Evolutionary conservation across 2,329 filamentous ascomycete genomes (phyloP).

Genomic region (Balansia obtecta): DNA sequence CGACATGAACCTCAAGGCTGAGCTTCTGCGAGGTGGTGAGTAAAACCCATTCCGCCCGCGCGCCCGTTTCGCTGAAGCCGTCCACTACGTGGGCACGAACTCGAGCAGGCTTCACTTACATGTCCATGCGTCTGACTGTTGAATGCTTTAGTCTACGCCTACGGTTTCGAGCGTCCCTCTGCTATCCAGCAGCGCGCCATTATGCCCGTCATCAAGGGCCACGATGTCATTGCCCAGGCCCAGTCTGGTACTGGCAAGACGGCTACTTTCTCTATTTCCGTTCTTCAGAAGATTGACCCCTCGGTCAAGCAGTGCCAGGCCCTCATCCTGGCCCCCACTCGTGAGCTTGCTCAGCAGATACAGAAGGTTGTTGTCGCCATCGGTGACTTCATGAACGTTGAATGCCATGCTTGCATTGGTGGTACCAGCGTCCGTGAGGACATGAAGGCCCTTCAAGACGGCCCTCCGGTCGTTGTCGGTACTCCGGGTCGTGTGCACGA

Average conservation of each 20-base stretch:
- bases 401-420: conserved; percentile 98
- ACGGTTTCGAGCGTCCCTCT: conserved; percentile 99
- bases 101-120: neutral
- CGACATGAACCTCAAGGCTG: conserved; percentile 90
- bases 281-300: conserved; percentile 96
- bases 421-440: conserved; percentile 96
- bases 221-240: conserved; percentile 98
- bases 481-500: conserved; percentile 97
- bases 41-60: conserved; percentile 11
- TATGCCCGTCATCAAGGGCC: conserved; percentile 99
- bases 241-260: conserved; percentile 99
- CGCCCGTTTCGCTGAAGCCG: too few species aligned
- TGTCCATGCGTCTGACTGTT: conserved; percentile 1
- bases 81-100: neutral
- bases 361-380: conserved; percentile 99
- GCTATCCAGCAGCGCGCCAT: conserved; percentile 99
- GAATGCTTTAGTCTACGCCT: conserved; percentile 64
- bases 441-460: conserved; percentile 94
- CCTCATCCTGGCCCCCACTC: conserved; percentile 92
- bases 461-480: conserved; percentile 93
- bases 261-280: conserved; percentile 97
- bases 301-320: conserved; percentile 95
- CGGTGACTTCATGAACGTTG: conserved; percentile 98
- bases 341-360: conserved; percentile 97
- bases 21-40: conserved; percentile 86